phyloP scores from a whole-genome alignment of 2,329 filamentous ascomycete genomes.

The Nemania abortiva region DNA sequence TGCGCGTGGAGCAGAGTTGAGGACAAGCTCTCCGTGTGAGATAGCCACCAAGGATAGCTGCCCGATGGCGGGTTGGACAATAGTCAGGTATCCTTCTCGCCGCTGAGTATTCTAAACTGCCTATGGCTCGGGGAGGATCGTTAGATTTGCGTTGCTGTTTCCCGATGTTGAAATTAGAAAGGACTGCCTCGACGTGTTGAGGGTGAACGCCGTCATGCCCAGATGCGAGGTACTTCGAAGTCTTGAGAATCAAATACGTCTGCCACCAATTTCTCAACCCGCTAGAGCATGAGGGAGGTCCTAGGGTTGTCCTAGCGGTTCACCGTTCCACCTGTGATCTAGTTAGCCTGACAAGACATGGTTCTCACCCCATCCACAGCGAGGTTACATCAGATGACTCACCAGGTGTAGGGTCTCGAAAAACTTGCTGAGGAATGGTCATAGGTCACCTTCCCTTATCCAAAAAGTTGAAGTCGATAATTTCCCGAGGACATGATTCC shows the following conservation, averaged over 20 bases:
- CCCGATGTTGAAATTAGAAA: slow-evolving; percentile 34
- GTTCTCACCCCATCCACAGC: no score
- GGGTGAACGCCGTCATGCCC: slow-evolving; percentile 61
- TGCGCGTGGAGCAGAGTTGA: slow-evolving; percentile 75
- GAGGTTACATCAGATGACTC: not conserved
- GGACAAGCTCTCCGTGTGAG: slow-evolving; percentile 63
- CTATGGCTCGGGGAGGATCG: slow-evolving; percentile 38
- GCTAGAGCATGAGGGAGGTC: no score
- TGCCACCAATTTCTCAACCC: slow-evolving; percentile 69
- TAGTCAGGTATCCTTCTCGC: slow-evolving; percentile 66
- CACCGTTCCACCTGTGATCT: no score
- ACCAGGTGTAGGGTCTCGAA: not conserved
- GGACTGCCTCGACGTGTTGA: slow-evolving; percentile 20
- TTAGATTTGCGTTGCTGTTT: not conserved
- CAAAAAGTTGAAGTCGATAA: slow-evolving; percentile 26
- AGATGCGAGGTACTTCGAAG: slow-evolving; percentile 57
- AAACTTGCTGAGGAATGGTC: not conserved
- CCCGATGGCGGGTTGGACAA: slow-evolving; percentile 72
- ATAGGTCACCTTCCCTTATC: no score
- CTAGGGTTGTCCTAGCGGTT: no score
- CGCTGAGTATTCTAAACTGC: slow-evolving; percentile 31
- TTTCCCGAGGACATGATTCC: slow-evolving; percentile 25
- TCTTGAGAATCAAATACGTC: slow-evolving; percentile 52
- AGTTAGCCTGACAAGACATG: no score
- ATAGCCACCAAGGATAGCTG: slow-evolving; percentile 73